Evolutionary conservation across 495 filamentous ascomycete species (phyloP), one percentile per base, ranked within the genome.

Genomic region (Cladorrhinum samala): DNA sequence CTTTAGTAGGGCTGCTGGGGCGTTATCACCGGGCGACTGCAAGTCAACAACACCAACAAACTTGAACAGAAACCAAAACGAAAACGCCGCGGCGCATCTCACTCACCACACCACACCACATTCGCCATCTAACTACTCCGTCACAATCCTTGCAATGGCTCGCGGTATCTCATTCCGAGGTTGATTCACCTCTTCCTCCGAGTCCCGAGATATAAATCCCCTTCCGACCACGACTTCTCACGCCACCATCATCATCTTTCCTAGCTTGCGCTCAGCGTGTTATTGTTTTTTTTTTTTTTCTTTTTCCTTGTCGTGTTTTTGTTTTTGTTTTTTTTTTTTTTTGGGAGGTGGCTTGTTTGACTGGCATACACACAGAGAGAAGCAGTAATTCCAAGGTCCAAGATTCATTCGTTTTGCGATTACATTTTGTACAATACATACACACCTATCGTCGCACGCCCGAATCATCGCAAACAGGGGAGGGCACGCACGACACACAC

Each of bases 161-260:
- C 53, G 57, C 53, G 40, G 53, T 37, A 53, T 50, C 30, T 56
- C 46, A 40, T 42, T 54, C 56, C 51, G 51, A 54, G 51, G 51
- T 50, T 58, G 56, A 54, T 18, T 11, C 50, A 50, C 50, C 46
- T 50, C 9, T 39, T 20, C 24, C n/a, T 23, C 45, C n/a, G 36
- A 30, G 16, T n/a, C 27, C 50, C 55, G 54, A 52, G 30, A 37
- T 46, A 52, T 42, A 21, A 1, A 27, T 13, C 20, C 30, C 49
- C 9, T 11, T 20, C n/a, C n/a, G n/a, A n/a, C n/a, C n/a, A n/a
- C n/a, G n/a, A n/a, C n/a, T 33, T 33, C 11, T 33, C 27, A 33
- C 27, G 11, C 27, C 5, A 11, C 27, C 27, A 33, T 6, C 5
- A 33, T 11, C n/a, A n/a, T n/a, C n/a, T n/a, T n/a, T n/a, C 27